Evolutionary conservation across 139 green algal species (phyloP).

Genomic region (Chlorella sp.): DNA sequence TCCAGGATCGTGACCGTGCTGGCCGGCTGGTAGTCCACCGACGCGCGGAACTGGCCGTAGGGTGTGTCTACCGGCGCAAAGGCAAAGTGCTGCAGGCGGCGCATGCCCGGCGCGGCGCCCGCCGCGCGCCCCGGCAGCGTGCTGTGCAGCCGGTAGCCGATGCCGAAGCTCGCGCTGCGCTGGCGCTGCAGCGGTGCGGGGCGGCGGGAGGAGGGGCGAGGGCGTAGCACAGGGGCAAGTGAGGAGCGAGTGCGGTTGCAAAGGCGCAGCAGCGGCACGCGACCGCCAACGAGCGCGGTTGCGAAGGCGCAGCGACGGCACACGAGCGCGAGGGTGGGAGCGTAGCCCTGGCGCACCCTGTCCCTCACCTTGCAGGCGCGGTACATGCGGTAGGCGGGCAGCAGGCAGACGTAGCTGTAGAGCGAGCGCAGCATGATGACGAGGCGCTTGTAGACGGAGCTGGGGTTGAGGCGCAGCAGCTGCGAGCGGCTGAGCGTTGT

Average conservation of each 20-base stretch:
- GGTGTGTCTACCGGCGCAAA: conserved; percentile 69
- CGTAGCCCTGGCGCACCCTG: no score
- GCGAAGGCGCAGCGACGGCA: no score
- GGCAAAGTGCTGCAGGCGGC: conserved; percentile 43
- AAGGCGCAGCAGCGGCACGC: no score
- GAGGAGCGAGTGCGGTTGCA: no score
- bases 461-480: conserved; percentile 42
- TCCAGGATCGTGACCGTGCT: conserved; percentile 49
- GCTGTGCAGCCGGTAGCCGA: conserved; percentile 40
- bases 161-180: conserved; percentile 25
- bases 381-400: conserved; percentile 75
- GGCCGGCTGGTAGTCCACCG: conserved; percentile 58
- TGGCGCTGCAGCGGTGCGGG: conserved; percentile 18
- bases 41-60: conserved; percentile 47
- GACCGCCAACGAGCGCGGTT: no score
- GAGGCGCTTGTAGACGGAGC: conserved; percentile 59
- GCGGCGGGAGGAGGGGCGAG: neutral
- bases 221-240: neutral
- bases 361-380: conserved; percentile 53
- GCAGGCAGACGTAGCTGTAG: conserved; percentile 67
- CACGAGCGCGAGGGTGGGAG: no score
- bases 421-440: conserved; percentile 70
- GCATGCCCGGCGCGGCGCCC: neutral
- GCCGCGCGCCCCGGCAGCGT: conserved; percentile 20
- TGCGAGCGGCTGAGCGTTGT: conserved; percentile 27